Evolutionary conservation across 139 green algal genomes (phyloP).

Genomic region (Chara braunii): DNA sequence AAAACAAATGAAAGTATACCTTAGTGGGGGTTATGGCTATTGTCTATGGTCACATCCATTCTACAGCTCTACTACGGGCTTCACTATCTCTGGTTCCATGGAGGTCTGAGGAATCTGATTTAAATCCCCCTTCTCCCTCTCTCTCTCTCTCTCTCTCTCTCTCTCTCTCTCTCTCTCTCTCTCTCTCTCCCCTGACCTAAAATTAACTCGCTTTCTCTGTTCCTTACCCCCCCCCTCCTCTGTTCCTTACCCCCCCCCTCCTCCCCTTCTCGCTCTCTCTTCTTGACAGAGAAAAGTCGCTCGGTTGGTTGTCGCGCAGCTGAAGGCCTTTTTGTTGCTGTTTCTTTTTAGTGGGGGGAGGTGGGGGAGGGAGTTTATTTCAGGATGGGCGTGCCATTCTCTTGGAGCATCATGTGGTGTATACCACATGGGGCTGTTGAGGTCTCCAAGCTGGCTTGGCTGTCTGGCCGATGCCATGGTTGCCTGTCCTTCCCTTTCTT

Average conservation of each 20-base stretch:
- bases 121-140: not conserved
- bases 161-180: constrained; percentile 4
- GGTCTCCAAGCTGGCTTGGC: no score
- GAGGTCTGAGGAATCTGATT: not conserved
- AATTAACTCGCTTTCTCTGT: not conserved
- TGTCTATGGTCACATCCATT: not conserved
- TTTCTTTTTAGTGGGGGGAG: no score
- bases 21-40: not conserved
- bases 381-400: no score
- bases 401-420: no score
- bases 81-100: not conserved
- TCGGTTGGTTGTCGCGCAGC: no score
- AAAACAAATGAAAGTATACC: not conserved
- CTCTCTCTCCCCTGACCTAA: constrained; percentile 1
- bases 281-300: no score
- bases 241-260: not conserved
- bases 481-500: no score
- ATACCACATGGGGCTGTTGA: no score
- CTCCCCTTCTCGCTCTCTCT: not conserved
- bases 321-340: no score
- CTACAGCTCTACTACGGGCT: not conserved
- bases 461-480: no score
- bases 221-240: not conserved
- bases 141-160: constrained; percentile 4
- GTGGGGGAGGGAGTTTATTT: no score